A percentile compares a stretch with the other conserved stretches of the same genome.
phyloP scores from a whole-genome alignment of 2,329 filamentous ascomycete species.

The Diaporthe velutina region DNA sequence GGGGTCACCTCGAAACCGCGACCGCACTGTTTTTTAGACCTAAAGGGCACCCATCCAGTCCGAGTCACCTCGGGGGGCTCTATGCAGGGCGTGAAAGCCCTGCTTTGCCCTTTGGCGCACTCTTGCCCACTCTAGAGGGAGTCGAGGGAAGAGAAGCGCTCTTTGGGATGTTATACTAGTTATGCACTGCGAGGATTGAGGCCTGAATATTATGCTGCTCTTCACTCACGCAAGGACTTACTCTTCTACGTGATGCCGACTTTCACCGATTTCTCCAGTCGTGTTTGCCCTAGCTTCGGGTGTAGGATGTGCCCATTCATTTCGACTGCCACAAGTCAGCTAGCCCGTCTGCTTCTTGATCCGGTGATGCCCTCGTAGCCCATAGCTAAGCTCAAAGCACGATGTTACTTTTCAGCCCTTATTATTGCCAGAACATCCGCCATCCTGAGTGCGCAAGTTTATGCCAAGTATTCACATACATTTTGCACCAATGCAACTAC shows the following conservation, averaged over 20 bases:
- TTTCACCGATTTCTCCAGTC: background rate
- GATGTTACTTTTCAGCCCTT: too few relatives aligned
- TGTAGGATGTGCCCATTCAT: too few relatives aligned
- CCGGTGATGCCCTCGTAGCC: too few relatives aligned
- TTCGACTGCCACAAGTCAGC: background rate
- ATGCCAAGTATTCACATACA: too few relatives aligned
- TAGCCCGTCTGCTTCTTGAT: background rate
- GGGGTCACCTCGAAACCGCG: background rate
- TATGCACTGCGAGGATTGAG: background rate
- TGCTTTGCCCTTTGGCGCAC: background rate
- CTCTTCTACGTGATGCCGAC: too few relatives aligned
- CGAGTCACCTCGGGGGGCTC: background rate
- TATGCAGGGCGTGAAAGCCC: background rate
- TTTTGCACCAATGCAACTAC: too few relatives aligned
- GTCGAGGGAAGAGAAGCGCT: background rate
- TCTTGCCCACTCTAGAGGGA: background rate
- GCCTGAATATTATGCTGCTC: constrained; percentile 20
- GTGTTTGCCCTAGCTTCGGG: background rate
- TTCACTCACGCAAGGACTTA: background rate
- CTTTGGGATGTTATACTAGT: constrained; percentile 11
- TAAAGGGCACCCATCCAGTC: background rate
- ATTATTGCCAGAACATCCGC: background rate
- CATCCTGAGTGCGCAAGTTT: background rate
- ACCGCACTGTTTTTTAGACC: background rate
- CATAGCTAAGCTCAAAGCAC: background rate